Base-by-base conservation (phyloP, 2,329 filamentous ascomycete species). In the Trichoderma sp. region DNA sequence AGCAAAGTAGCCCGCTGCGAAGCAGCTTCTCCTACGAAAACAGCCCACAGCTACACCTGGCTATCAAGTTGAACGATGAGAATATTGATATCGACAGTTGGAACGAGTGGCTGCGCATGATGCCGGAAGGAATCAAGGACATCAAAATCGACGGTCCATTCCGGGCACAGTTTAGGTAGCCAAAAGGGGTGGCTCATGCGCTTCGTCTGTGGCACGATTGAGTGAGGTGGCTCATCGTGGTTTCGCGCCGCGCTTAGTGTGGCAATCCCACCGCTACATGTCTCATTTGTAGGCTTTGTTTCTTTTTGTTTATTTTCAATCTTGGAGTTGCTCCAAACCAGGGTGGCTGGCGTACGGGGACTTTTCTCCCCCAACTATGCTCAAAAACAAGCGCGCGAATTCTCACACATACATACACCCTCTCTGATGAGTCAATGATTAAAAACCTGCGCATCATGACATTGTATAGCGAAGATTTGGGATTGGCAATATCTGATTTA, bases 41-140 rank as follows among this genome's bases (percentile, higher is more conserved):
- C n/a, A 84, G 82, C 30, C 81, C 84, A 3, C 84, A 86, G 69
- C 73, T 89, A 43, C 85, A 84, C 66, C 76, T 90, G 8, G 85
- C 84, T 11, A 82, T 89, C 69, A 82, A 84, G 30, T 78, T 89
- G 55, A 82, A 82, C 3, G 86, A 88, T 53, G 86, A 87, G 28
- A 82, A 82, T 34, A 79, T 88, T 72, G 84, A 87, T 72, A 77
- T 85, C 68, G 86, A 89, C 65, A 84, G 80, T 69, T 88, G 87
- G 87, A 81, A 84, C 68, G 87, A 89, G 75, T 89, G 87, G 87
- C 78, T 90, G 73, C 84, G 87, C 26, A 80, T 86, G 76, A 87
- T 89, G 83, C 88, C 88, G 2, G 86, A 88, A 71, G 85, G 86
- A 8, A 84, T 89, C 74, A 84, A 81, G 74, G 87, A 88, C 71